phyloP scores from a whole-genome alignment of 352 stramenopile genomes.

The Phytophthora sp. region DNA sequence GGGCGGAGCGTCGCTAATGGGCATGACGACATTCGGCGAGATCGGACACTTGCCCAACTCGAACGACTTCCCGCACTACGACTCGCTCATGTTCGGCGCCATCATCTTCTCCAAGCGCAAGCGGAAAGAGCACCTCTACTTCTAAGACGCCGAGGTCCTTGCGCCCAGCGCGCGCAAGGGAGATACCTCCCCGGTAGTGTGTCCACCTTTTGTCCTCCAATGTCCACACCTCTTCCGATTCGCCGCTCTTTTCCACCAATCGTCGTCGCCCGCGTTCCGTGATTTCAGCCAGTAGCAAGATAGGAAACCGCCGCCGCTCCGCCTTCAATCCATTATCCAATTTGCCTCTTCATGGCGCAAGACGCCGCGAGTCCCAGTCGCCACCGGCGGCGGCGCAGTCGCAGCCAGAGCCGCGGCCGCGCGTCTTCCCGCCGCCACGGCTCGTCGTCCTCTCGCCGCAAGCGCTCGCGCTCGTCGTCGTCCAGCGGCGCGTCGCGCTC shows the following conservation, averaged over 20 bases:
- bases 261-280: background rate
- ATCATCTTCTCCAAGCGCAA: constrained; percentile 89
- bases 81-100: constrained; percentile 90
- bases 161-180: too few species aligned
- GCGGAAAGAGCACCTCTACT: constrained; percentile 80
- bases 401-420: constrained; percentile 37
- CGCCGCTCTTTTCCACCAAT: constrained; percentile 13
- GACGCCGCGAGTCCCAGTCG: constrained; percentile 33
- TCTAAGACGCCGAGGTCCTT: constrained; percentile 40
- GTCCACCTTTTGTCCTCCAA: constrained; percentile 26
- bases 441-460: constrained; percentile 30
- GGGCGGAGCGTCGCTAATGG: constrained; percentile 79
- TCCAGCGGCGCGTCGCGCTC: constrained; percentile 38
- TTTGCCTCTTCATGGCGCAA: constrained; percentile 26
- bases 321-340: constrained; percentile 34
- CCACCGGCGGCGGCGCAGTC: constrained; percentile 38
- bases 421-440: too few species aligned
- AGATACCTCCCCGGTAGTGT: background rate
- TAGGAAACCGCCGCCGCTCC: constrained; percentile 19
- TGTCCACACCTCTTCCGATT: background rate
- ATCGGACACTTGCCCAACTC: constrained; percentile 84
- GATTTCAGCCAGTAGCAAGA: constrained; percentile 29
- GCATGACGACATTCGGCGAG: constrained; percentile 89
- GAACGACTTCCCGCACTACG: constrained; percentile 86
- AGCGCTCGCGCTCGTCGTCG: constrained; percentile 22